Conservation (phyloP, 305 asterid species). For the Withania somnifera region DNA sequence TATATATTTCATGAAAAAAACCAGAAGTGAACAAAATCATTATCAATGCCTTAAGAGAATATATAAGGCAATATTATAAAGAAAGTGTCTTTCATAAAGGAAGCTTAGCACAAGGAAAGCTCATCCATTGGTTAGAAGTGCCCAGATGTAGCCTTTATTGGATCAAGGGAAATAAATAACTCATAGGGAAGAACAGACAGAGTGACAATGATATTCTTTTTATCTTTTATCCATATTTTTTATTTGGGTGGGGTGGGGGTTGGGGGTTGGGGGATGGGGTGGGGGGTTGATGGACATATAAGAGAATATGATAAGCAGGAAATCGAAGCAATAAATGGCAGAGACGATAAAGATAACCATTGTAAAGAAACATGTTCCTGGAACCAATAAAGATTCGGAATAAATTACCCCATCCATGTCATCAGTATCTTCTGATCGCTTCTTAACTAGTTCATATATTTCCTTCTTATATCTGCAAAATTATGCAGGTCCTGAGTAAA, state of each 20-base stretch:
- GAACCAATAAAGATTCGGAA: neutral
- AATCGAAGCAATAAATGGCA: neutral
- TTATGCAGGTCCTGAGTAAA: neutral
- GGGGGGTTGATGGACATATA: neutral
- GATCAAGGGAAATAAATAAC: neutral
- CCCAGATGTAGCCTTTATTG: neutral
- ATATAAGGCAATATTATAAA: neutral
- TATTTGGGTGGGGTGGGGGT: neutral
- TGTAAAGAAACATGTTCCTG: neutral
- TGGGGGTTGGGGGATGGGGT: too few relatives aligned
- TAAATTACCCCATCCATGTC: conserved; percentile 20
- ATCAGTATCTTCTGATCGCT: conserved; percentile 58
- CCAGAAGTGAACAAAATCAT: neutral
- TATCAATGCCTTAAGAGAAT: neutral
- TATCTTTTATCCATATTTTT: neutral
- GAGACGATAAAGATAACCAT: neutral
- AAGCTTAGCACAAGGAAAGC: neutral
- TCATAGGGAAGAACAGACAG: neutral
- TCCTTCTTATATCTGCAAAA: conserved; percentile 53
- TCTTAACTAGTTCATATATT: conserved; percentile 68
- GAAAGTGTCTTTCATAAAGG: neutral
- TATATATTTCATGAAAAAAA: neutral
- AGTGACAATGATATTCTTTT: neutral
- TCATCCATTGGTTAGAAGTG: neutral
- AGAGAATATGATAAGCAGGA: neutral